Evolutionary conservation across 2,329 filamentous ascomycete species (phyloP).

Genomic region (Epichloe sylvatica): DNA sequence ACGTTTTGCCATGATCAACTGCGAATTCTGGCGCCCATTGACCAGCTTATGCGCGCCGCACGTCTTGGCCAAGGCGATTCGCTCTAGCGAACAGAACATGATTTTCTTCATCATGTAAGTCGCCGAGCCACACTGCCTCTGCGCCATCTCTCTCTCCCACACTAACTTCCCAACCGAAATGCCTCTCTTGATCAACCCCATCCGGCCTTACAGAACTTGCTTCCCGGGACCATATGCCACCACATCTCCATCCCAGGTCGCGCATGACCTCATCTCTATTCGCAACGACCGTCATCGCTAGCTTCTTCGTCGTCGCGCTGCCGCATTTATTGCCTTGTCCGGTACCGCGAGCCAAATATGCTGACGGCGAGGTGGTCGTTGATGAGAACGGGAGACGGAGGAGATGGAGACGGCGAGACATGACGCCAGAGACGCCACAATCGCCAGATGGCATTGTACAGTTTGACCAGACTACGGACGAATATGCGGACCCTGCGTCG

Average conservation of each 20-base stretch:
- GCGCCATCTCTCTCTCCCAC: not conserved
- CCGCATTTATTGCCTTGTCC: conserved; percentile 89
- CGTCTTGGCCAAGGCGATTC: not conserved
- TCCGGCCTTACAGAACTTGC: not conserved
- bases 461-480: conserved; percentile 27
- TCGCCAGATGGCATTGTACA: conserved; percentile 34
- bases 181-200: not conserved
- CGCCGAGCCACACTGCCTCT: not conserved
- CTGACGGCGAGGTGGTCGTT: conserved; percentile 47
- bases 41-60: not conserved
- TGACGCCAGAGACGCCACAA: conserved; percentile 21
- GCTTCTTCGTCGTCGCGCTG: conserved; percentile 81
- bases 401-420: conserved; percentile 27
- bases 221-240: conserved; percentile 46
- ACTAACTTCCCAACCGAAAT: conserved; percentile 4
- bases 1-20: not conserved
- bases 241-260: conserved; percentile 85
- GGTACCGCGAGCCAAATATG: conserved; percentile 58
- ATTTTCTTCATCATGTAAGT: conserved; percentile 10
- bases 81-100: conserved; percentile 8
- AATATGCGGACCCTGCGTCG: conserved; percentile 21
- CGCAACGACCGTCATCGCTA: conserved; percentile 77
- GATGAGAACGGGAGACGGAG: conserved; percentile 32
- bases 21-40: not conserved
- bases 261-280: conserved; percentile 89